phyloP scores from a whole-genome alignment of 2,329 filamentous ascomycete genomes.

The Pseudogymnoascus pannorum region DNA sequence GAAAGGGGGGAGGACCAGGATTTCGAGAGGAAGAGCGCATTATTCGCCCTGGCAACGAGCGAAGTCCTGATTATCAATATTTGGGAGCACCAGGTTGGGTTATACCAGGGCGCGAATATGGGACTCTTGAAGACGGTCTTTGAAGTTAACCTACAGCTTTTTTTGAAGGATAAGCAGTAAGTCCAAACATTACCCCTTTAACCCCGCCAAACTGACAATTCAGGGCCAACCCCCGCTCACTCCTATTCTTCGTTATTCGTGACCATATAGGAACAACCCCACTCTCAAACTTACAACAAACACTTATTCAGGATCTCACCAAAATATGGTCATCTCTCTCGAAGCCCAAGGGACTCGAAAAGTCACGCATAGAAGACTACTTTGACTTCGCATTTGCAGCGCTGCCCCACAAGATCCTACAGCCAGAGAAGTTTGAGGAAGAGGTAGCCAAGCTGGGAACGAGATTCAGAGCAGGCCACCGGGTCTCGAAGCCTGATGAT shows the following conservation, averaged over 20 bases:
- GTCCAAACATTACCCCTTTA: slow-evolving; percentile 26
- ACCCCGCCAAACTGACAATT: slow-evolving; percentile 21
- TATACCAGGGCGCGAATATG: slow-evolving; percentile 99
- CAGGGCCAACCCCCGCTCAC: slow-evolving; percentile 78
- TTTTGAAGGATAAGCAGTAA: slow-evolving; percentile 89
- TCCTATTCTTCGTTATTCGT: slow-evolving; percentile 97
- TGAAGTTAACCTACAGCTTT: slow-evolving; percentile 94
- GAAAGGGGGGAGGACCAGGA: slow-evolving; percentile 97
- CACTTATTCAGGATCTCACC: slow-evolving; percentile 79
- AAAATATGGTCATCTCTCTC: slow-evolving; percentile 91
- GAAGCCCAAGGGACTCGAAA: slow-evolving; percentile 82
- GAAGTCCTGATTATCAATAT: slow-evolving; percentile 98
- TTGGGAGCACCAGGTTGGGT: slow-evolving; percentile 96
- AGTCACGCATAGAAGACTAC: slow-evolving; percentile 88
- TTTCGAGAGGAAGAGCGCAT: slow-evolving; percentile 95
- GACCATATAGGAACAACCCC: slow-evolving; percentile 93
- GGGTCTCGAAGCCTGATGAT: slow-evolving; percentile 54
- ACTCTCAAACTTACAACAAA: slow-evolving; percentile 81
- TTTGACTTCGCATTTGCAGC: slow-evolving; percentile 98
- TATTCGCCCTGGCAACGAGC: slow-evolving; percentile 94
- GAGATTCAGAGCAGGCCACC: slow-evolving; percentile 76
- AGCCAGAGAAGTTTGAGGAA: slow-evolving; percentile 79
- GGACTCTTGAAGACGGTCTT: slow-evolving; percentile 97
- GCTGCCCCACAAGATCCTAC: slow-evolving; percentile 91
- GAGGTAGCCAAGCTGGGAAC: slow-evolving; percentile 74